A percentile compares a stretch with the other conserved stretches of the same genome.
Conservation (phyloP, 2,329 filamentous ascomycete genomes). For the Chrysoporthe cubensis region DNA sequence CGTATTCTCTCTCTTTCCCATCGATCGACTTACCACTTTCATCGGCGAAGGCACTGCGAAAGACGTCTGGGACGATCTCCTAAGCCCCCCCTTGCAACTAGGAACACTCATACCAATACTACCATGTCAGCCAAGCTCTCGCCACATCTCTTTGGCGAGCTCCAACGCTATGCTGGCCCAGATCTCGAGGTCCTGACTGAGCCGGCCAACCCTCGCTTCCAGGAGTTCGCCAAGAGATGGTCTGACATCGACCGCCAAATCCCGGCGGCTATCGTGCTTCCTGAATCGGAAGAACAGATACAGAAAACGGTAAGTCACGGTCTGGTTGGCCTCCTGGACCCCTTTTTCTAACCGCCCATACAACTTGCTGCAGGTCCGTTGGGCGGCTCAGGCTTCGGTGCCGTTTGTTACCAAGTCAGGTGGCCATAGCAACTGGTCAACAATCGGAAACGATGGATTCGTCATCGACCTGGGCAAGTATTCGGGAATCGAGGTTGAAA, state of each 20-base stretch:
- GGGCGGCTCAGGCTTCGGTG: slow-evolving; percentile 12
- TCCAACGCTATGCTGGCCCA: slow-evolving; percentile 4
- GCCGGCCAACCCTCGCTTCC: neutral
- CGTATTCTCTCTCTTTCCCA: too few relatives aligned
- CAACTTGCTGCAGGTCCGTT: slow-evolving; percentile 9
- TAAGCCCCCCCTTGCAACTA: too few relatives aligned
- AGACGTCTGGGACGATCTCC: too few relatives aligned
- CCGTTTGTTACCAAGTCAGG: slow-evolving; percentile 21
- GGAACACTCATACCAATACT: neutral
- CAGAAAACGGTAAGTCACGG: slow-evolving; percentile 8
- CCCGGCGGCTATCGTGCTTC: slow-evolving; percentile 16
- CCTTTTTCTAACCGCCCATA: neutral
- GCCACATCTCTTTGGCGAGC: slow-evolving; percentile 4
- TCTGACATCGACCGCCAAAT: slow-evolving; percentile 19
- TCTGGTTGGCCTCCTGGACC: neutral
- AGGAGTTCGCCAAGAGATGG: slow-evolving; percentile 16
- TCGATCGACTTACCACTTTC: too few relatives aligned
- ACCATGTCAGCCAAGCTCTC: slow-evolving; percentile 4
- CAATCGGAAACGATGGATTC: slow-evolving; percentile 11
- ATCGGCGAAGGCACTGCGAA: too few relatives aligned
- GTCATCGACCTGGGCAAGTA: slow-evolving; percentile 18
- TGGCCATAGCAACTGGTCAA: slow-evolving; percentile 23
- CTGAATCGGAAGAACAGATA: slow-evolving; percentile 18
- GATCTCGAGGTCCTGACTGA: slow-evolving; percentile 15
- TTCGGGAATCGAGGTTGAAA: slow-evolving; percentile 8